A percentile compares a stretch with the other conserved stretches of the same genome.
Conservation (phyloP, 2,329 filamentous ascomycete species). For the Botrytis aclada region DNA sequence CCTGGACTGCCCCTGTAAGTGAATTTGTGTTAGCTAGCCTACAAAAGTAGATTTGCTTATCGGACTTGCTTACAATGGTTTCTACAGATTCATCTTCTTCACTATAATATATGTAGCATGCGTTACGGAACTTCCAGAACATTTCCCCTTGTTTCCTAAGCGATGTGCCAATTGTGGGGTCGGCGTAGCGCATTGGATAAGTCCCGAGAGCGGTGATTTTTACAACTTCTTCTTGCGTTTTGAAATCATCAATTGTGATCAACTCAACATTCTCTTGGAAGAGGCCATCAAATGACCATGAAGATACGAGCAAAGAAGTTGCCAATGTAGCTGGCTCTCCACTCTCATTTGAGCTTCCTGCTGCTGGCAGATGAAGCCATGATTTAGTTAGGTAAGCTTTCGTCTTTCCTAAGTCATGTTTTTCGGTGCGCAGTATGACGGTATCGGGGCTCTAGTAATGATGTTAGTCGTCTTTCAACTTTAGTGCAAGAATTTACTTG, state of each 20-base stretch:
- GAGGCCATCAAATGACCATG: conserved; percentile 17
- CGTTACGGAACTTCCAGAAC: conserved; percentile 18
- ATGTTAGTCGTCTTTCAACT: neutral
- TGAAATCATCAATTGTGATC: conserved; percentile 14
- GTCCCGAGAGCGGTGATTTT: conserved; percentile 12
- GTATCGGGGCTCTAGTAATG: conserved; percentile 12
- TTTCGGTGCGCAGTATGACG: conserved; percentile 8
- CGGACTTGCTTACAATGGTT: neutral
- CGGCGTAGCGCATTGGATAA: conserved; percentile 16
- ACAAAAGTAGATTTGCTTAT: neutral
- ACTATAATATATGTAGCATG: conserved; percentile 16
- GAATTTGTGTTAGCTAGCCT: neutral
- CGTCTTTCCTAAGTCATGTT: neutral
- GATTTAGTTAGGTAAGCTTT: conserved; percentile 16
- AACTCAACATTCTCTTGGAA: conserved; percentile 10
- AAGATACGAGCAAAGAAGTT: conserved; percentile 14
- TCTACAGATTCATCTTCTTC: conserved; percentile 9
- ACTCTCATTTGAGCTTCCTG: neutral
- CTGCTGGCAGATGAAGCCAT: conserved; percentile 6
- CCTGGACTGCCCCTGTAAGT: conserved; percentile 12
- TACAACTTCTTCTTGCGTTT: conserved; percentile 9
- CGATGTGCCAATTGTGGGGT: conserved; percentile 7
- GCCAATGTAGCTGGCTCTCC: neutral
- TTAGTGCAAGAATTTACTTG: neutral
- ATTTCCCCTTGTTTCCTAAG: conserved; percentile 21